phyloP scores from a whole-genome alignment of 2,329 filamentous ascomycete genomes.

The Mycosphaerelloides madeirae region DNA sequence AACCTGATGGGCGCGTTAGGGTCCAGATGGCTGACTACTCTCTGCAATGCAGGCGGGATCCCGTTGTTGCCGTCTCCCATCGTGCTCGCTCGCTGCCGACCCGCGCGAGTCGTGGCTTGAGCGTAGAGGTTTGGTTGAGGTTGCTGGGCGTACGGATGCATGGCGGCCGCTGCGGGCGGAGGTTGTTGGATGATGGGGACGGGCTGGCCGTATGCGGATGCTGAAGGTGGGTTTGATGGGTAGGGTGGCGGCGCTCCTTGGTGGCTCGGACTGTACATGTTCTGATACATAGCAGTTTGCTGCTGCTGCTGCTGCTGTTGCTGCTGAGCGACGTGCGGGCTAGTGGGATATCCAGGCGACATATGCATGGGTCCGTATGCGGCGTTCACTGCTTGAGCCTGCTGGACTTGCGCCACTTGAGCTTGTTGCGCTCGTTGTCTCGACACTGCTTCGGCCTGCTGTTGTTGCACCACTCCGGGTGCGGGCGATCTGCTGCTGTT shows the following conservation, averaged over 20 bases:
- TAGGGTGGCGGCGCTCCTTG: conserved; percentile 76
- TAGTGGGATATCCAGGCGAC: conserved; percentile 40
- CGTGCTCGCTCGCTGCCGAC: conserved; percentile 84
- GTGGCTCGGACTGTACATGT: conserved; percentile 64
- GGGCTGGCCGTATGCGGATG: conserved; percentile 59
- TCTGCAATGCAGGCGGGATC: conserved; percentile 86
- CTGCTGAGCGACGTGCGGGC: conserved; percentile 21
- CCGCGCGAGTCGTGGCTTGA: conserved; percentile 70
- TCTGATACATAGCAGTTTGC: conserved; percentile 65
- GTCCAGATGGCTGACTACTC: conserved; percentile 92
- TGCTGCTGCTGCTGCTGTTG: conserved; percentile 31
- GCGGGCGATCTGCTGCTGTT: conserved; percentile 83
- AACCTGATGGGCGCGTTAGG: conserved; percentile 89
- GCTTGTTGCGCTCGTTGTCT: conserved; percentile 74
- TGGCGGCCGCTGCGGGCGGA: conserved; percentile 36
- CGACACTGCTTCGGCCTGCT: conserved; percentile 88
- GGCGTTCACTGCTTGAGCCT: conserved; percentile 38
- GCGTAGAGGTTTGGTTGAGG: conserved; percentile 69
- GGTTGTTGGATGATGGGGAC: conserved; percentile 63
- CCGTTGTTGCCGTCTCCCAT: conserved; percentile 78
- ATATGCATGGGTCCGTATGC: conserved; percentile 22
- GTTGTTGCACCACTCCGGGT: conserved; percentile 90
- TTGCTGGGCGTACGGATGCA: conserved; percentile 31
- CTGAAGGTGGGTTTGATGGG: conserved; percentile 57
- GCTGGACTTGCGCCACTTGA: conserved; percentile 36